phyloP scores from a whole-genome alignment of 148 eudicot species.

The Oxyria digyna region DNA sequence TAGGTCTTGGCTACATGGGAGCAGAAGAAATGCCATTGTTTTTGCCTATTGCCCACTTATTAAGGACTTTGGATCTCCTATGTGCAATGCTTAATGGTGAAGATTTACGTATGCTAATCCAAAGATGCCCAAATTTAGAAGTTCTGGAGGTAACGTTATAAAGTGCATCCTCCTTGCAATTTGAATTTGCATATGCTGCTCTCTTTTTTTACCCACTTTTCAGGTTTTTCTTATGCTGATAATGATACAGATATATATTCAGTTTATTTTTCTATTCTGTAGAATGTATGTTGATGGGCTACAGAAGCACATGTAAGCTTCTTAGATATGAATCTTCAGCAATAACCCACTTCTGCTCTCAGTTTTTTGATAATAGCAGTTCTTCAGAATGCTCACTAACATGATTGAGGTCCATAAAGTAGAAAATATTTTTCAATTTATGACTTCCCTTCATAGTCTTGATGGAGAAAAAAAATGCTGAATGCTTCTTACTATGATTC shows the following conservation, averaged over 20 bases:
- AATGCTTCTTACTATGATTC: not conserved
- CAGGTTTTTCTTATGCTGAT: not conserved
- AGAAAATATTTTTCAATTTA: not conserved
- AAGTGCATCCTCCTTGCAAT: not conserved
- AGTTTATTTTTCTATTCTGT: not conserved
- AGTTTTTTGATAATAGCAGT: not conserved
- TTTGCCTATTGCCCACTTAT: slow-evolving; percentile 41
- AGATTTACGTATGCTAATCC: slow-evolving; percentile 55
- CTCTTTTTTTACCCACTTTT: not conserved
- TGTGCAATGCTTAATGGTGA: slow-evolving; percentile 65
- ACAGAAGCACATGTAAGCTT: not conserved
- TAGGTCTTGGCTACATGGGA: slow-evolving; percentile 65
- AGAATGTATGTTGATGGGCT: not conserved
- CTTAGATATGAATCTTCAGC: not conserved
- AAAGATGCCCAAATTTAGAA: slow-evolving; percentile 82
- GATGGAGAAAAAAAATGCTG: not conserved
- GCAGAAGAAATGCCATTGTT: slow-evolving; percentile 51
- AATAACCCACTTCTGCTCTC: not conserved
- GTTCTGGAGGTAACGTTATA: slow-evolving; percentile 63
- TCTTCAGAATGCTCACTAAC: not conserved
- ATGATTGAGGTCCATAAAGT: not conserved
- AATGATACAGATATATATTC: too few species aligned
- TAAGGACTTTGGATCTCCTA: slow-evolving; percentile 72
- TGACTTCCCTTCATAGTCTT: not conserved
- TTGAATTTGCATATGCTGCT: not conserved